phyloP scores from a whole-genome alignment of 352 stramenopile species.

The Globisporangium sylvaticum region DNA sequence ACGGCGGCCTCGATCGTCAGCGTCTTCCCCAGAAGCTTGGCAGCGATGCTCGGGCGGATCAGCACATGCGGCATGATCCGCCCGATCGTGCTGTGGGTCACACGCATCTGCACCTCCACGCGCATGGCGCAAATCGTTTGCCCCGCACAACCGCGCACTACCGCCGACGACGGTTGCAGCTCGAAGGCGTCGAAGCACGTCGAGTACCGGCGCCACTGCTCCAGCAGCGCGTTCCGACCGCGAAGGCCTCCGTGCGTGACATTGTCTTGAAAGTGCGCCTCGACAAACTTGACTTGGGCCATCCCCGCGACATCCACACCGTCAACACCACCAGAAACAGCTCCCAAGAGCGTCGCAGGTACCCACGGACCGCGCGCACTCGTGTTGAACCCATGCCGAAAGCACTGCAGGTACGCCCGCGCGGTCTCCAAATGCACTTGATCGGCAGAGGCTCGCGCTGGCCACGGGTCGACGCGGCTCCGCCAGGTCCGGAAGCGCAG shows the following conservation, averaged over 20 bases:
- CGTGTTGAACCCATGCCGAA: constrained; percentile 17
- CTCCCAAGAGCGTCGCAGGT: background rate
- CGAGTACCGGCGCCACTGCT: constrained; percentile 26
- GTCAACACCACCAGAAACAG: constrained; percentile 8
- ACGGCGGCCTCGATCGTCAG: background rate
- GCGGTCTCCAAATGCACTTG: background rate
- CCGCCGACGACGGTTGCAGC: constrained; percentile 13
- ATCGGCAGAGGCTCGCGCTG: background rate
- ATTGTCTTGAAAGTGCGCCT: constrained; percentile 13
- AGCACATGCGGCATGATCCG: constrained; percentile 2
- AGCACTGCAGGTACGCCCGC: constrained; percentile 21
- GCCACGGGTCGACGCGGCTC: background rate
- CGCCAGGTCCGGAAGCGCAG: constrained; percentile 4
- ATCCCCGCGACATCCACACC: background rate
- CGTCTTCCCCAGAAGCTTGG: background rate
- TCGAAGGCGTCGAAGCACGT: constrained; percentile 14
- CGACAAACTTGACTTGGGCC: constrained; percentile 24
- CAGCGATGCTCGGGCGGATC: constrained; percentile 4
- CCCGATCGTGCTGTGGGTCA: constrained; percentile 18
- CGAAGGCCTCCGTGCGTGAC: constrained; percentile 13
- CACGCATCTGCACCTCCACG: constrained; percentile 11
- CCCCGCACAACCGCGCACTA: constrained; percentile 6
- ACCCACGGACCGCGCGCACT: background rate
- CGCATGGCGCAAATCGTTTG: constrained; percentile 6
- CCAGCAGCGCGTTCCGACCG: constrained; percentile 23